phyloP scores from a whole-genome alignment of 2,329 filamentous ascomycete species.

The Sclerotinia glacialis region DNA sequence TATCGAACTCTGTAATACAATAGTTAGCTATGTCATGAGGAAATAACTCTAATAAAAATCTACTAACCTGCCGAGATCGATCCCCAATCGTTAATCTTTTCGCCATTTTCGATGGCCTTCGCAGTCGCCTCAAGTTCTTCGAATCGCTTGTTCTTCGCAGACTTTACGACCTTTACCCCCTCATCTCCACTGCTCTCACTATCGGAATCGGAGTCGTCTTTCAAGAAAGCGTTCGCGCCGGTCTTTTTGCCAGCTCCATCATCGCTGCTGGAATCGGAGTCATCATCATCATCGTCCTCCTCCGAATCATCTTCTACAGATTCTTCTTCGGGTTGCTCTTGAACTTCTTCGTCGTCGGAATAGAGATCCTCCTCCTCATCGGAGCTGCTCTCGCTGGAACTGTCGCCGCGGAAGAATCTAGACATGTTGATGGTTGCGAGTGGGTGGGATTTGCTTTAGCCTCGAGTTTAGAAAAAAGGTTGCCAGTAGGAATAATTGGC shows the following conservation, averaged over 20 bases:
- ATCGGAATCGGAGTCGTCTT: constrained; percentile 70
- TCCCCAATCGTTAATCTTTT: constrained; percentile 98
- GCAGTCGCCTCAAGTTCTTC: constrained; percentile 91
- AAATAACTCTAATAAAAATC: constrained; percentile 26
- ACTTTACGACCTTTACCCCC: constrained; percentile 83
- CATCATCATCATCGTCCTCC: constrained; percentile 52
- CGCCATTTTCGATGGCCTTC: constrained; percentile 88
- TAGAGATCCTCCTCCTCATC: constrained; percentile 94
- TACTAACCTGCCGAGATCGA: constrained; percentile 79
- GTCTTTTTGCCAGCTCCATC: constrained; percentile 62
- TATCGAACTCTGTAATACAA: constrained; percentile 74
- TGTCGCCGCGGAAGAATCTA: constrained; percentile 96
- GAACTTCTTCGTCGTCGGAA: constrained; percentile 66
- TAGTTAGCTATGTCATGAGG: constrained; percentile 27
- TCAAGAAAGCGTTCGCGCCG: constrained; percentile 83
- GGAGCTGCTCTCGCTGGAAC: constrained; percentile 91
- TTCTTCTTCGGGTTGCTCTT: constrained; percentile 46
- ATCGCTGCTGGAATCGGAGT: constrained; percentile 53
- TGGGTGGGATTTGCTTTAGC: neutral
- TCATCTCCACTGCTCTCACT: constrained; percentile 78
- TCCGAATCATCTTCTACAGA: constrained; percentile 50
- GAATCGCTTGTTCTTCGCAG: constrained; percentile 94
- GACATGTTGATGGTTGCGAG: constrained; percentile 67
- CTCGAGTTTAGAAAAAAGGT: constrained; percentile 6
- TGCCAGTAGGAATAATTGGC: constrained; percentile 19